Evolutionary conservation across 1,284 basidiomycete species (phyloP), one percentile per base, ranked within the genome.

Genomic region (Naganishia cerealis): DNA sequence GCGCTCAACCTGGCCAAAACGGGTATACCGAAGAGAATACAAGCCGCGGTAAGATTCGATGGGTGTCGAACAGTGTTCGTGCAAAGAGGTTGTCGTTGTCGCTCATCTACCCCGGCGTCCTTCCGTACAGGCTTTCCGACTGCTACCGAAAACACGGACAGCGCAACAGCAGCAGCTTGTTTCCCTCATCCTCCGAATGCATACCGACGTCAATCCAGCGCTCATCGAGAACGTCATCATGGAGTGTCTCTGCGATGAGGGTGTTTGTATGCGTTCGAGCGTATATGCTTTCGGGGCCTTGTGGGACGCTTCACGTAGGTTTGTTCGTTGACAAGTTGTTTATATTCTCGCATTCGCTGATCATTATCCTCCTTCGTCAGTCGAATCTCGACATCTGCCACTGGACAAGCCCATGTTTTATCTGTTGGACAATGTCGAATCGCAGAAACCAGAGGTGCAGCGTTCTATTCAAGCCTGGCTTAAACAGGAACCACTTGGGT

Each of bases 361-460:
- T 33, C 29, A 33, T 33, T 6, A 2, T 33, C 29, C 29, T 46
- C 7, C 10, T 1, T 29, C 1, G 0, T 52, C 38, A 63, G 61
- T 53, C 10, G 61, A 39, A 15, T 42, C 50, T 13, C 24, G 29
- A 39, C 61, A 29, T 3, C 16, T 63, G 24, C 61, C 61, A 16
- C 38, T 63, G 18, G 61, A 63, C 29, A 63, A 54, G 5, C 61
- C 61, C 38, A 63, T 63, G 61, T 63, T 63, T 18, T 63, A 42
- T 38, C 61, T 63, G 8, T 40, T 63, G 36, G 61, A 63, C 42
- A 50, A 63, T 38, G 40, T 53, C 6, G 50, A 53, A 6, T 40
- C 50, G 24, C 50, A 15, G 21, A 50, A 63, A 18, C 61, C 61
- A 53, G 61, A 12, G 39, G 53, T 42, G 26, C 61, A 63, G 39